A percentile compares a stretch with the other conserved stretches of the same genome.
phyloP scores from a whole-genome alignment of 2,329 filamentous ascomycete genomes.

The Aaosphaeria arxii region DNA sequence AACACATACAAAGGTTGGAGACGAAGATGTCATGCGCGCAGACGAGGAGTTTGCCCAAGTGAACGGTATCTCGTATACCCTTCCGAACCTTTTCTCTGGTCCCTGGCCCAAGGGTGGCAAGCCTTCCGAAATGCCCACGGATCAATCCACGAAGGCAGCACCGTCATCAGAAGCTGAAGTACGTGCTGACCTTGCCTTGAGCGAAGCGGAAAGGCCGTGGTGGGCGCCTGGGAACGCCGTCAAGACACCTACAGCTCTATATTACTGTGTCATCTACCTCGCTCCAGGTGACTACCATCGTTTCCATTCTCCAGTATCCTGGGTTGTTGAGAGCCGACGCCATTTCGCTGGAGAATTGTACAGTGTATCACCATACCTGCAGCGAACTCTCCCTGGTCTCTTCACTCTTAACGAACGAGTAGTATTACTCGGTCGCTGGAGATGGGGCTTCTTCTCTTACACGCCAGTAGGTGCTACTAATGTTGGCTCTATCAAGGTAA shows the following conservation, averaged over 20 bases:
- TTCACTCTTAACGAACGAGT: conserved; percentile 97
- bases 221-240: conserved; percentile 40
- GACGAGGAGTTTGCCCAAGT: conserved; percentile 92
- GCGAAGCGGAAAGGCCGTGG: conserved; percentile 55
- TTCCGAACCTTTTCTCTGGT: conserved; percentile 86
- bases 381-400: conserved; percentile 85
- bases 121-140: conserved; percentile 55
- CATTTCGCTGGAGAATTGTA: conserved; percentile 97
- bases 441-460: conserved; percentile 96
- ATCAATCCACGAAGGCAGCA: conserved; percentile 69
- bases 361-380: conserved; percentile 91
- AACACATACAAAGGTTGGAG: conserved; percentile 38
- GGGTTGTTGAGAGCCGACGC: conserved; percentile 92
- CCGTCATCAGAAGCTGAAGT: conserved; percentile 79
- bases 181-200: conserved; percentile 74
- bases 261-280: conserved; percentile 93
- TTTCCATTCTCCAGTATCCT: conserved; percentile 92
- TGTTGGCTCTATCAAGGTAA: conserved; percentile 93
- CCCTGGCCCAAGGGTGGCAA: conserved; percentile 41
- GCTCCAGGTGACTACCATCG: conserved; percentile 97
- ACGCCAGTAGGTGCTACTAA: conserved; percentile 96
- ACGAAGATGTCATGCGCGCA: conserved; percentile 65
- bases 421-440: conserved; percentile 89
- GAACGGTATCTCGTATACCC: conserved; percentile 93
- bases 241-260: conserved; percentile 63